Evolutionary conservation across 2,329 filamentous ascomycete species (phyloP), one percentile per base, ranked within the genome.

Genomic region (Cordyceps cicadae): DNA sequence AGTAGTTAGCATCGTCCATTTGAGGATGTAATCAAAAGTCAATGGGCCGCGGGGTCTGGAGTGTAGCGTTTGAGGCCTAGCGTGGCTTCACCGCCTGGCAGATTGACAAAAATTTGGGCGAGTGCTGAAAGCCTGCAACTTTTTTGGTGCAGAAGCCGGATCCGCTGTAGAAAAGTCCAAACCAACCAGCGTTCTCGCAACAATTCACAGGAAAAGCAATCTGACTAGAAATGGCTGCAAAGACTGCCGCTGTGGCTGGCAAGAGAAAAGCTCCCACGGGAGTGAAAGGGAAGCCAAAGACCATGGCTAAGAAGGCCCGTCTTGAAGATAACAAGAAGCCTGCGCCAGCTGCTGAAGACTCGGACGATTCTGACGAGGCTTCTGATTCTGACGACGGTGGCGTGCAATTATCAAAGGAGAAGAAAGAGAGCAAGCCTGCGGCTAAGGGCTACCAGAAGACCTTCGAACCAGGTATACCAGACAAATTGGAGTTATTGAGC

Each of bases 381-480:
- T 81, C 80, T 4, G 80, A 83, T 57, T 75, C 74, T 17, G 82
- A 82, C 11, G 80, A 83, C 62, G 81, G 81, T 8, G 81, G 82
- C 54, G 81, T 74, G 26, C 70, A 74, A 60, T 72, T 83, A 66
- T 76, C 75, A 62, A 68, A 72, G 55, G 68, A 71, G 14, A 68
- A 71, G 12, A 70, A 74, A 39, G 67, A 69, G n/a, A 75, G 77
- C 61, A 73, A 74, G 57, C 67, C 64, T 43, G 60, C 65, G 46
- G 69, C 73, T 52, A 73, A 73, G 58, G 59, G 66, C 11, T 69
- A 71, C 43, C 69, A 67, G 15, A 77, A 78, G 64, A 67, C 66
- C 8, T 75, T 76, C 58, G 77, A 81, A 66, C 73, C 70, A 69
- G 72, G 76, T 79, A 67, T 61, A 75, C 70, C 66, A 9, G 45